phyloP scores from a whole-genome alignment of 768 basidiomycete species.

The Tylopilus sp. region DNA sequence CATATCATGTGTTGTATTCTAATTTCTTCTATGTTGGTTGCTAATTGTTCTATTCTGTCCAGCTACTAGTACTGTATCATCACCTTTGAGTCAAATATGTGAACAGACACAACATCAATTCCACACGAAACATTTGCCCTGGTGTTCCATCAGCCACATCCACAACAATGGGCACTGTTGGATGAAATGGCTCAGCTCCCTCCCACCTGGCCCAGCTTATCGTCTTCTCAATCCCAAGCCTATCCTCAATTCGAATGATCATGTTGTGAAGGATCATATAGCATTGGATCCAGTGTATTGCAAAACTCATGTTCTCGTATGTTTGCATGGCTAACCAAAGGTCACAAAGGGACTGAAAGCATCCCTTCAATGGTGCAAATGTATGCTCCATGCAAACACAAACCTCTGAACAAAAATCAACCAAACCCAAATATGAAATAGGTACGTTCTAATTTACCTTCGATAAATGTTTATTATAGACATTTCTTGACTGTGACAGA shows the following conservation, averaged over 20 bases:
- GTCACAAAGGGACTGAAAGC: slow-evolving; percentile 8
- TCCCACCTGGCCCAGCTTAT: background rate
- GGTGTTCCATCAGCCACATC: background rate
- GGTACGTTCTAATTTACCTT: no score
- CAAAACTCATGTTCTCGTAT: background rate
- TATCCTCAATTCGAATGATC: slow-evolving; percentile 6
- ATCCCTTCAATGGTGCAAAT: slow-evolving; percentile 3
- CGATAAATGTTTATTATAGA: no score
- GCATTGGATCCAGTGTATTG: slow-evolving; percentile 3
- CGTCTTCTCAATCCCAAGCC: background rate
- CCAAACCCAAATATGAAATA: no score
- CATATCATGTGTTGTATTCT: no score
- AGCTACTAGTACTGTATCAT: no score
- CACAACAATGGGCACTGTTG: background rate
- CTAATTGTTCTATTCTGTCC: no score
- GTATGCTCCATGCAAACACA: background rate
- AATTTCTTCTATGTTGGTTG: no score
- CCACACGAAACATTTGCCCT: background rate
- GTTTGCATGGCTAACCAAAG: background rate
- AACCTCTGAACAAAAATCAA: no score
- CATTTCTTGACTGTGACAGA: no score
- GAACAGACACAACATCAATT: no score
- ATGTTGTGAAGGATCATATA: slow-evolving; percentile 14
- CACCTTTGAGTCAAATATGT: no score
- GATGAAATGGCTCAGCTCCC: no score